Percentiles rank a stretch among this genome's conserved stretches.
Evolutionary conservation across 345 rosid species (phyloP).

Genomic region (Salix viminalis): DNA sequence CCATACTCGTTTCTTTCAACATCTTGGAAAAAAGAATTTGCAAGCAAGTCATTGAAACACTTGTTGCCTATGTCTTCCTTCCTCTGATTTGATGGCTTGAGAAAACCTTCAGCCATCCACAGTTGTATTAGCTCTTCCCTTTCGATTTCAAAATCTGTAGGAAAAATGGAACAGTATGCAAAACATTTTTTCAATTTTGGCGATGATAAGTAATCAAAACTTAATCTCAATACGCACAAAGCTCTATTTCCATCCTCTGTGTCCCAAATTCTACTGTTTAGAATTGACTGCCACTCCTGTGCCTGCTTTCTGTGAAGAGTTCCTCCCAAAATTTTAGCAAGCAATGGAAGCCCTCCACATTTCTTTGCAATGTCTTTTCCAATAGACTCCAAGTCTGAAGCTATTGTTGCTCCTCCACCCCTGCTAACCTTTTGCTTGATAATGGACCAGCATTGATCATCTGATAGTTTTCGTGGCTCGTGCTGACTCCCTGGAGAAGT

Average conservation of each 20-base stretch:
- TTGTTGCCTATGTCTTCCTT: constrained; percentile 14
- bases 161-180: constrained; percentile 13
- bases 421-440: too few relatives aligned
- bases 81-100: neutral
- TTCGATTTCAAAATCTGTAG: neutral
- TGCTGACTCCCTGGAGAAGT: too few relatives aligned
- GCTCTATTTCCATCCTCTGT: neutral
- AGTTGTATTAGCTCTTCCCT: constrained; percentile 2
- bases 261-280: constrained; percentile 5
- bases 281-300: constrained; percentile 10
- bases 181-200: constrained; percentile 9
- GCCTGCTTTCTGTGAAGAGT: neutral
- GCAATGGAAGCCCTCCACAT: constrained; percentile 26
- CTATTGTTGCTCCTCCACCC: too few relatives aligned
- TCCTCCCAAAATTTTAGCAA: constrained; percentile 9
- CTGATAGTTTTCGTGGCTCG: too few relatives aligned
- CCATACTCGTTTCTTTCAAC: neutral
- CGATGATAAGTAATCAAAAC: constrained; percentile 9
- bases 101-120: constrained; percentile 18
- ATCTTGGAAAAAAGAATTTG: constrained; percentile 28
- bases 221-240: constrained; percentile 1
- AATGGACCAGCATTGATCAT: too few relatives aligned
- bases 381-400: neutral
- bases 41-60: constrained; percentile 18
- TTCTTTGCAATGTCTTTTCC: constrained; percentile 16